Evolutionary conservation across 2,329 filamentous ascomycete species (phyloP), one percentile per base, ranked within the genome.

Genomic region (Pseudocercospora pini-densiflorae): DNA sequence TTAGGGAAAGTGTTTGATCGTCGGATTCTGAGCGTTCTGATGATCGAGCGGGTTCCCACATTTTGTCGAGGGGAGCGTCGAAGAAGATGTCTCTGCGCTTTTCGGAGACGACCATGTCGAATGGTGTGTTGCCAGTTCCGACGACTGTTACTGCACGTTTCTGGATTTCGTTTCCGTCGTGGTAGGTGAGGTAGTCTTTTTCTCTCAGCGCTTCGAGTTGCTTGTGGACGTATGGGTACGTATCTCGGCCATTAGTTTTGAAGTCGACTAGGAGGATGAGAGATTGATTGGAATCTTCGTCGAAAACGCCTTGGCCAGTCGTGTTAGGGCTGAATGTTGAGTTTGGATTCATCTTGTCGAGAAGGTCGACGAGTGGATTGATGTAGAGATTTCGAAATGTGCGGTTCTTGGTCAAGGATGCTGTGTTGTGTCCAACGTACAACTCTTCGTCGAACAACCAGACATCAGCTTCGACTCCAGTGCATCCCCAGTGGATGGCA

Each of bases 391-490:
- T 84, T 71, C 81, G 73, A 67, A 92, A 85, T 0, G 89, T 91
- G 29, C 85, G 84, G 62, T 85, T 83, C 19, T 77, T 74, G 24
- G 84, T 84, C 33, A 91, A 75, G 0, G 85, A 82, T 2, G 84
- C 82, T 1, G 78, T 81, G 55, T 85, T 84, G 74, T 93, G 90
- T 2, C 89, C 89, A 21, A 93, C 86, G 53, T 86, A 86, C 5
- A 92, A 81, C 10, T 87, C 82, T 4, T 82, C 76, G 62, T 85
- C 81, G 57, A 84, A 84, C 1, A 87, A 80, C 88, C 88, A 92
- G 23, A 92, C 85, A 73, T 92, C 90, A 2, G 88, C 89, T 77
- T 92, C 90, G 3, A 91, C 82, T 9, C 88, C 85, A 5, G 86
- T 85, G 70, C 87, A 90, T 2, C 88, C 88, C 63, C 84, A 81